Evolutionary conservation across 2,329 filamentous ascomycete genomes (phyloP), one percentile per base, ranked within the genome.

Genomic region (Phoma sp.): DNA sequence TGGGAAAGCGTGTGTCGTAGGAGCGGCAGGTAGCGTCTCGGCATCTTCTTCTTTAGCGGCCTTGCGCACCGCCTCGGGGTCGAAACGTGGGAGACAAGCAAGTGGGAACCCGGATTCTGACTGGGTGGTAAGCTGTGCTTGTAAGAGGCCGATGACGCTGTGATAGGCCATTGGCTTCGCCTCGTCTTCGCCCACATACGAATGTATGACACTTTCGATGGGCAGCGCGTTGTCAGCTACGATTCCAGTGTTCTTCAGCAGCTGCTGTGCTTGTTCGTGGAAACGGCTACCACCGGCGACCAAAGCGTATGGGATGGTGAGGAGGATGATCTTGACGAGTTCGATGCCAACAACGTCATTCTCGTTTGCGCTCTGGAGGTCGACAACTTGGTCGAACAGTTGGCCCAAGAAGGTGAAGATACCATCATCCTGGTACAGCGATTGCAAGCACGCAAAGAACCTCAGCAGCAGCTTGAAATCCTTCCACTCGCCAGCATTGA

Each of bases 191-290:
- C 82, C 82, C 2, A 81, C 86, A 72, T 94, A 97, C 2, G 93
- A 92, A 64, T 97, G 91, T 45, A 98, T 91, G 51, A 97, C 80
- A 25, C 87, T 82, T 72, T 97, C 93, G 32, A 98, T 82, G 2
- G 90, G 84, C 73, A 97, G 91, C 10, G 91, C 90, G 60, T 95
- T 92, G 2, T 89, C 91, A 10, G 94, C 92, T 66, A 98, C 96
- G 62, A 98, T 92, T 51, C 95, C 93, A 2, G 95, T 98, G 81
- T 96, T 96, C 62, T 96, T 91, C 73, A 99, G 87, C 48, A 98
- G 81, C 41, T 90, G 87, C 1, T 84, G 82, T 2, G 92, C 92
- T 62, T 89, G 83, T 65, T 88, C 86, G 69, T 89, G 88, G 50
- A 70, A 73, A 17, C 63, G 64, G 35, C 45, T 60, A 33, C 71